Conservation (phyloP, 306 rosid genomes). For the Astragalus glycyphyllos region DNA sequence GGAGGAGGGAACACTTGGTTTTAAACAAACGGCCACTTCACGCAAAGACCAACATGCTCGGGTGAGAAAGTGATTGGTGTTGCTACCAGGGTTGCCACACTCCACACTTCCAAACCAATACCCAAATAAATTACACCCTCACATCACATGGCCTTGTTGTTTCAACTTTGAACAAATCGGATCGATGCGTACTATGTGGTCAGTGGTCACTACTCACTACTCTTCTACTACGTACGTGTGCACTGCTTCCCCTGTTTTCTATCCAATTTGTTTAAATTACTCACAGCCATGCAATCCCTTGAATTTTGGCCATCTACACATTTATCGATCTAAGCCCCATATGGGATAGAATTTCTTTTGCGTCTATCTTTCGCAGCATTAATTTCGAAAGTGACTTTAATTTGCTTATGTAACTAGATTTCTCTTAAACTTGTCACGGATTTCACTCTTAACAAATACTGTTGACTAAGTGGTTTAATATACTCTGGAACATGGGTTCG, state of each 20-base stretch:
- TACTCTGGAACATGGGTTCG: no score
- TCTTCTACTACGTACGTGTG: conserved; percentile 63
- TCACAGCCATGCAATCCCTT: conserved; percentile 23
- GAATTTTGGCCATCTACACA: conserved; percentile 17
- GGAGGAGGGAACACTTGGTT: not conserved
- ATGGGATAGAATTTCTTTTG: conserved; percentile 18
- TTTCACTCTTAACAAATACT: not conserved
- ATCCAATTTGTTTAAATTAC: not conserved
- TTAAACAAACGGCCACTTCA: conserved; percentile 34
- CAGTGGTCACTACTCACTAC: not conserved
- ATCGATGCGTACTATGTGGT: not conserved
- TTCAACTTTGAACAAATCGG: not conserved
- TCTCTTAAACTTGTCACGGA: not conserved
- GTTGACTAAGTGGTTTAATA: no score
- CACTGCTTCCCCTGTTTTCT: not conserved
- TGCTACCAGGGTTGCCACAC: conserved; percentile 39
- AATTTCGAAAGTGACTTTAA: conserved; percentile 39
- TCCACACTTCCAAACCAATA: not conserved
- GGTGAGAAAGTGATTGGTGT: conserved; percentile 53
- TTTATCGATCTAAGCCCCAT: not conserved
- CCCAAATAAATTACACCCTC: conserved; percentile 5
- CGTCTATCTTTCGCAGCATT: conserved; percentile 34
- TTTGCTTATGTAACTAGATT: not conserved
- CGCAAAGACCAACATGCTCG: conserved; percentile 63
- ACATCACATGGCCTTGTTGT: conserved; percentile 58